Percentiles rank a stretch among this genome's conserved stretches.
phyloP scores from a whole-genome alignment of 768 basidiomycete species.

The Amanita rimosa region DNA sequence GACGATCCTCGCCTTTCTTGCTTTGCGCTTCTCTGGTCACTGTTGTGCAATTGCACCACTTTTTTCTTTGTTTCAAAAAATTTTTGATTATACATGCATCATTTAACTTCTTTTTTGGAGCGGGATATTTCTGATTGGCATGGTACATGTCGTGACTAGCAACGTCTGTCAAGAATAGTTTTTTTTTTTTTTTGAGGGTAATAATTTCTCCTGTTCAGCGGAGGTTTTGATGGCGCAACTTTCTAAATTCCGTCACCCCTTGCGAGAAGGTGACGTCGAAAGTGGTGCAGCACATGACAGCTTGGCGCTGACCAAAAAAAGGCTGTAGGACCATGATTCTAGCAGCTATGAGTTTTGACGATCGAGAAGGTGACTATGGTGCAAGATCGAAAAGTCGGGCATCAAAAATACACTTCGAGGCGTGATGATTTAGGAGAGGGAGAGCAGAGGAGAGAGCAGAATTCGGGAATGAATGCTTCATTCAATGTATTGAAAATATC shows the following conservation, averaged over 20 bases:
- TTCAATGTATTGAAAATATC: no score
- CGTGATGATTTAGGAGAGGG: no score
- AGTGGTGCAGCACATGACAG: neutral
- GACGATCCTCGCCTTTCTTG: constrained; percentile 1
- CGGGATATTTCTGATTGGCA: neutral
- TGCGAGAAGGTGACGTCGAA: neutral
- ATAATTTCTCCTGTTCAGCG: neutral
- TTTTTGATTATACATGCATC: neutral
- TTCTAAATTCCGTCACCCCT: neutral
- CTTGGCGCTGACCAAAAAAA: neutral
- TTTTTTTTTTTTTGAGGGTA: no score
- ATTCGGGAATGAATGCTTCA: no score
- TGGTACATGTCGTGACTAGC: neutral
- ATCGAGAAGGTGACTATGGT: neutral
- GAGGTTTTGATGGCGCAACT: neutral
- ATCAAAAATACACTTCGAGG: no score
- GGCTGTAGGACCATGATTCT: neutral
- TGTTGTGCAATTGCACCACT: no score
- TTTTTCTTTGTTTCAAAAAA: neutral
- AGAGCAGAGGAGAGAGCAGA: no score
- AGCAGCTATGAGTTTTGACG: neutral
- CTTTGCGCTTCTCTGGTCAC: neutral
- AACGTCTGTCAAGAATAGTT: neutral
- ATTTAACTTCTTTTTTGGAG: neutral
- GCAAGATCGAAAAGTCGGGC: no score